Base-by-base conservation (phyloP, 106 monocot genomes). In the Acorus gramineus region DNA sequence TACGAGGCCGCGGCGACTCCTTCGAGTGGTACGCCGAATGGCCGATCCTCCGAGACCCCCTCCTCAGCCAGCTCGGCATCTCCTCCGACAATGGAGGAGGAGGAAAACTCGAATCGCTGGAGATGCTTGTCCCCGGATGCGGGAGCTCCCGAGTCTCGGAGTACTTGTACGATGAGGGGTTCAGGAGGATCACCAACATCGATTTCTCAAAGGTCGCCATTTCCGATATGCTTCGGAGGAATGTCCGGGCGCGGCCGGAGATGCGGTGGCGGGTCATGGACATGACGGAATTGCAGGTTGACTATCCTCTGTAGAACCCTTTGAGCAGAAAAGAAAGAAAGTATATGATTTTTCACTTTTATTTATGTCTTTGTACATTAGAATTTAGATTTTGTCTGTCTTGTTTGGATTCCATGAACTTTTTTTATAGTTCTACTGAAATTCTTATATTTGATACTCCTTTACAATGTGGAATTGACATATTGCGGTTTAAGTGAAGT, bases 1-100 rank as follows among this genome's bases (percentile, higher is more conserved):
- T 90, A 50, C 78, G 96, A 4, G 96, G 96, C 44, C 13, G 78
- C 53, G 85, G 77, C 51, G 96, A 91, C 62, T 78, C 85, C 12
- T 96, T 96, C 73, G 96, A 96, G 74, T 96, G 96, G 96, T 95
- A 95, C 74, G 90, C 96, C 42, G 91, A 96, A 52, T 96, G 96
- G 96, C 72, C 78, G 5, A 59, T 14, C 44, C 78, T 96, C 61
- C 65, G 71, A 2, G 62, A 43, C 50, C 74, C 82, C 9, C 83
- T 96, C 57, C 72, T 87, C 61, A 43, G 74, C 63, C 73, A 89
- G 42, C 78, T 90, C 63, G 52, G 66, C 4, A 61, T 73, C 59
- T n/a, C 64, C 52, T 11, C 44, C 8, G 12, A 53, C 54, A 58
- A 10, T 7, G 54, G 46, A 12, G 69, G 11, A 7, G 68, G 56